Evolutionary conservation across 176 grass and related monocot genomes (phyloP).

Genomic region (Leersia perrieri): DNA sequence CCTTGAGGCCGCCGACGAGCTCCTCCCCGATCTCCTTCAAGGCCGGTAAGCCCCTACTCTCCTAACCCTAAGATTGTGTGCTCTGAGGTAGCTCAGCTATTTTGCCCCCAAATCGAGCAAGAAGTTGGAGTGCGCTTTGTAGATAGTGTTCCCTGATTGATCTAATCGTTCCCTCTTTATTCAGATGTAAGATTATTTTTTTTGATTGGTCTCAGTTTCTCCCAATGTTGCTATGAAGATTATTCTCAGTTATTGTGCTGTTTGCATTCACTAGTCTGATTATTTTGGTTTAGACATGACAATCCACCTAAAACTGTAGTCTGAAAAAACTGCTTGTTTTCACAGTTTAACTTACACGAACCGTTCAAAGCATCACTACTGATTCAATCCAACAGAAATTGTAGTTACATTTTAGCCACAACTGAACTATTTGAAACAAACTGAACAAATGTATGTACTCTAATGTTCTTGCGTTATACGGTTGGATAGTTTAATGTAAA

Average conservation of each 20-base stretch:
- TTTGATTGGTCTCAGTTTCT: not conserved
- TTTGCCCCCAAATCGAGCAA: slow-evolving; percentile 6
- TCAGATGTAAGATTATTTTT: slow-evolving; percentile 10
- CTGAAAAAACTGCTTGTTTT: not conserved
- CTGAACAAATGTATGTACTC: not conserved
- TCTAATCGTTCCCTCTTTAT: not conserved
- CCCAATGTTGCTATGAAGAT: not conserved
- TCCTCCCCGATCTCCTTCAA: slow-evolving; percentile 66
- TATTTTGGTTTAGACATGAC: not conserved
- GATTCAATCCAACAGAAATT: not conserved
- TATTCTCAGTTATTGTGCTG: not conserved
- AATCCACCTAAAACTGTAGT: not conserved
- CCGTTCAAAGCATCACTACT: not conserved
- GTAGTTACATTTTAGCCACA: not conserved
- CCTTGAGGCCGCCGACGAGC: slow-evolving; percentile 66
- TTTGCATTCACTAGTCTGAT: not conserved
- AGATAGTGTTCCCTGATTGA: not conserved
- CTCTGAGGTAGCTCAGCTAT: not conserved
- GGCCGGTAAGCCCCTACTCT: slow-evolving; percentile 41
- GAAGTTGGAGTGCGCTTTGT: not conserved
- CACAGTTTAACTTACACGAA: not conserved
- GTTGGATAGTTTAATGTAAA: not conserved
- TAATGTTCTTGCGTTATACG: not conserved
- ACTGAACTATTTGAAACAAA: not conserved
- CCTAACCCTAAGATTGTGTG: not conserved